Evolutionary conservation across 768 basidiomycete species (phyloP).

Genomic region (Harrya chromipes): DNA sequence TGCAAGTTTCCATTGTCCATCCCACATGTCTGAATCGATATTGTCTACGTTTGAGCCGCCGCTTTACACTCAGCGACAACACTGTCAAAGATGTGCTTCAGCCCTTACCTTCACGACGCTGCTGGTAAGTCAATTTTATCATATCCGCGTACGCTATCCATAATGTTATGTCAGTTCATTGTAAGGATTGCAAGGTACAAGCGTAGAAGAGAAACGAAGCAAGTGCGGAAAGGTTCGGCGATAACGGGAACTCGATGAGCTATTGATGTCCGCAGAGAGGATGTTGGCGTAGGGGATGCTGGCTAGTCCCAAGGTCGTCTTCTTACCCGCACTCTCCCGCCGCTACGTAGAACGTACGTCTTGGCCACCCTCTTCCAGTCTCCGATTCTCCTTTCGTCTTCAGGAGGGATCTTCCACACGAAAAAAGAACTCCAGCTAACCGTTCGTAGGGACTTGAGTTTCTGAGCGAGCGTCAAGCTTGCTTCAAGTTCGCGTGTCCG

Average conservation of each 20-base stretch:
- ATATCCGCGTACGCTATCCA: background rate
- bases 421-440: constrained; percentile 57
- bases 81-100: background rate
- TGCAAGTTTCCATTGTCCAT: constrained; percentile 12
- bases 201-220: background rate
- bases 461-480: constrained; percentile 42
- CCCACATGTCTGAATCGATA: background rate
- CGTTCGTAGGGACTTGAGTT: constrained; percentile 41
- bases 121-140: background rate
- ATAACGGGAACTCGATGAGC: no score
- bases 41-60: constrained; percentile 2
- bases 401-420: constrained; percentile 14
- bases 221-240: background rate
- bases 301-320: constrained; percentile 38
- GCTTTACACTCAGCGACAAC: background rate
- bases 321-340: constrained; percentile 42
- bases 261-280: background rate
- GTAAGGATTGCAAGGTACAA: background rate
- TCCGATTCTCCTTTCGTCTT: constrained; percentile 15
- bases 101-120: background rate
- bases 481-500: constrained; percentile 47
- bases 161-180: background rate
- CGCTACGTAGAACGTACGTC: constrained; percentile 39
- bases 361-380: constrained; percentile 34
- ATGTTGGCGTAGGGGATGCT: background rate